A percentile compares a stretch with the other conserved stretches of the same genome.
Conservation (phyloP, 345 rosid genomes). For the Cardamine resedifolia region DNA sequence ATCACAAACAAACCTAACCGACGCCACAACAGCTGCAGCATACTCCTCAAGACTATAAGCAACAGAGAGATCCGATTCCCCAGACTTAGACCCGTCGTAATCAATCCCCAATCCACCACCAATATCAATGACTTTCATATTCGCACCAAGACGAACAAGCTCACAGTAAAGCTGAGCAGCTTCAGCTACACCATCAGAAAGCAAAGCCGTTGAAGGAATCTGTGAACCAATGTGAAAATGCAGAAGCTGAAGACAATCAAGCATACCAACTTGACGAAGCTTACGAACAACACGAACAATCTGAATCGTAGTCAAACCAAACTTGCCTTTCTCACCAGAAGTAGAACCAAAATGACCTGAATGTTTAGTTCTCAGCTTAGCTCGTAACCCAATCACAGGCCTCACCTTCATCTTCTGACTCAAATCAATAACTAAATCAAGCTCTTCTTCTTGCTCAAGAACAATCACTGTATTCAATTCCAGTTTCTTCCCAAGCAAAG, state of each 20-base stretch:
- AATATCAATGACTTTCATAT: conserved; percentile 73
- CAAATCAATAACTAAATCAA: conserved; percentile 65
- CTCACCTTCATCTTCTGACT: conserved; percentile 61
- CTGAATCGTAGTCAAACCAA: conserved; percentile 77
- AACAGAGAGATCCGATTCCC: conserved; percentile 79
- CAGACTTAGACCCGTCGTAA: conserved; percentile 91
- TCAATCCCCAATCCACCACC: conserved; percentile 95
- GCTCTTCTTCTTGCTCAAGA: conserved; percentile 90
- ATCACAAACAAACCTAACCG: conserved; percentile 64
- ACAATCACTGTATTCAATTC: conserved; percentile 79
- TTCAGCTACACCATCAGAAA: conserved; percentile 72
- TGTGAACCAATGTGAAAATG: conserved; percentile 97
- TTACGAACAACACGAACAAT: conserved; percentile 70
- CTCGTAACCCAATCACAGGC: conserved; percentile 77
- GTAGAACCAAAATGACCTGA: conserved; percentile 95
- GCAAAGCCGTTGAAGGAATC: conserved; percentile 71
- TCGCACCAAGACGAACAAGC: conserved; percentile 82
- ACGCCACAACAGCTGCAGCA: conserved; percentile 74
- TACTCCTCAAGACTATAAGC: conserved; percentile 84
- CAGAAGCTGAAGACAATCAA: conserved; percentile 74
- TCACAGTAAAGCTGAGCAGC: conserved; percentile 94
- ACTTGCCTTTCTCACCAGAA: conserved; percentile 98
- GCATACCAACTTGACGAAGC: conserved; percentile 66
- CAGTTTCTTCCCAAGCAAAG: conserved; percentile 67
- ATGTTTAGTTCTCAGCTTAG: conserved; percentile 87